Percentiles rank a stretch among this genome's conserved stretches.
phyloP scores from a whole-genome alignment of 176 grass and related monocot genomes.

The Carex scoparia region DNA sequence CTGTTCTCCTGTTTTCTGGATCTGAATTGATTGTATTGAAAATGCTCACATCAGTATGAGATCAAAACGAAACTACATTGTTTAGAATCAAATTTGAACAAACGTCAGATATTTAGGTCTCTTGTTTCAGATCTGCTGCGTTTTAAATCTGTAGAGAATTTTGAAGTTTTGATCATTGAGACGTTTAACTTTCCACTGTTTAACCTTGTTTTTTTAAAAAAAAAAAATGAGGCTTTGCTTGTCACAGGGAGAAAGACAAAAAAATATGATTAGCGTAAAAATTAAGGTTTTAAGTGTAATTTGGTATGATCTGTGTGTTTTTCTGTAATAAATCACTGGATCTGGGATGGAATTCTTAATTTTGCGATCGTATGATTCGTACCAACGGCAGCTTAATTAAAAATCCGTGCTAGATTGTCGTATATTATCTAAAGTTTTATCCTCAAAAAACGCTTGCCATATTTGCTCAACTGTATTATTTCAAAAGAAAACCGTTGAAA shows the following conservation, averaged over 20 bases:
- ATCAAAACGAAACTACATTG: not conserved
- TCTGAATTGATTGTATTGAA: constrained; percentile 4
- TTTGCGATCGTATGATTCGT: not conserved
- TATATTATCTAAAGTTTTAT: not conserved
- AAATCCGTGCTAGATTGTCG: not conserved
- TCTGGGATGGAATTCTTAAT: not conserved
- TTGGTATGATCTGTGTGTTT: constrained; percentile 4
- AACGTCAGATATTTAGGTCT: not conserved
- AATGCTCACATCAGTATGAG: not conserved
- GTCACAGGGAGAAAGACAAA: not conserved
- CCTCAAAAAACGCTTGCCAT: too few species aligned
- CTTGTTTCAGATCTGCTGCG: not conserved
- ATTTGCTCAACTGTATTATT: too few species aligned
- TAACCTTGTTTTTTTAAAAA: not conserved
- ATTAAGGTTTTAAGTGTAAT: not conserved
- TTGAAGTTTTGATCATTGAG: not conserved
- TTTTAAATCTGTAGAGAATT: not conserved
- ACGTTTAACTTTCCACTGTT: not conserved
- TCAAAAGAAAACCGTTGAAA: not conserved
- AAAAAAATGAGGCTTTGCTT: not conserved
- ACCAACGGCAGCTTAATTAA: not conserved
- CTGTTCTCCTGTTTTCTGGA: constrained; percentile 9
- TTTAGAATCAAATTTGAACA: not conserved
- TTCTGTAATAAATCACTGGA: not conserved
- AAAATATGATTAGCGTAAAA: not conserved